Evolutionary conservation across 305 asterid genomes (phyloP).

Genomic region (Rubia occidens): DNA sequence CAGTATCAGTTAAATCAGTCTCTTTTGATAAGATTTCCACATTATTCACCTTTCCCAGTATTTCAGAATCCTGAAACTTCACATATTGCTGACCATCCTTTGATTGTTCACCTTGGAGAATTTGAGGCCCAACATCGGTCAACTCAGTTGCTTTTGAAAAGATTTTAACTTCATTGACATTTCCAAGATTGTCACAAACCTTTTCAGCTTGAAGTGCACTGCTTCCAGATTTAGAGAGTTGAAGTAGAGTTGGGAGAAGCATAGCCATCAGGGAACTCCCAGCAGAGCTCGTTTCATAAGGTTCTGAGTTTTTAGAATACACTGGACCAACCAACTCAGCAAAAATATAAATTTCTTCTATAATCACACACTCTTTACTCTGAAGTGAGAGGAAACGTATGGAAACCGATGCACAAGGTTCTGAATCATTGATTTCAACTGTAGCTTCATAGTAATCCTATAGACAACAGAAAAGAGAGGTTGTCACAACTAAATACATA

Average conservation of each 20-base stretch:
- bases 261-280: slow-evolving; percentile 75
- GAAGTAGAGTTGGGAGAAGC: slow-evolving; percentile 79
- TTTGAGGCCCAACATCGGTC: slow-evolving; percentile 19
- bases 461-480: slow-evolving; percentile 16
- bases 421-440: slow-evolving; percentile 62
- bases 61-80: slow-evolving; percentile 29
- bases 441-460: slow-evolving; percentile 93
- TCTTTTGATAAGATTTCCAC: slow-evolving; percentile 21
- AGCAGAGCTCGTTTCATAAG: slow-evolving; percentile 30
- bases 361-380: slow-evolving; percentile 43
- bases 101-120: slow-evolving; percentile 15
- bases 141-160: slow-evolving; percentile 16
- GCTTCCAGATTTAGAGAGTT: slow-evolving; percentile 51
- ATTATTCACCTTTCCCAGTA: slow-evolving; percentile 31
- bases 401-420: slow-evolving; percentile 62
- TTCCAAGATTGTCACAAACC: slow-evolving; percentile 36
- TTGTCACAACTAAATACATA: not conserved
- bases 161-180: slow-evolving; percentile 30
- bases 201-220: slow-evolving; percentile 28
- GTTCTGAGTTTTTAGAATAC: slow-evolving; percentile 41
- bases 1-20: slow-evolving; percentile 21
- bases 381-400: slow-evolving; percentile 76
- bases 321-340: slow-evolving; percentile 46
- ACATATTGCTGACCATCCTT: slow-evolving; percentile 24
- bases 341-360: slow-evolving; percentile 72